A percentile compares a stretch with the other conserved stretches of the same genome.
Evolutionary conservation across 495 filamentous ascomycete species (phyloP).

Genomic region (Emericellopsis terricola): DNA sequence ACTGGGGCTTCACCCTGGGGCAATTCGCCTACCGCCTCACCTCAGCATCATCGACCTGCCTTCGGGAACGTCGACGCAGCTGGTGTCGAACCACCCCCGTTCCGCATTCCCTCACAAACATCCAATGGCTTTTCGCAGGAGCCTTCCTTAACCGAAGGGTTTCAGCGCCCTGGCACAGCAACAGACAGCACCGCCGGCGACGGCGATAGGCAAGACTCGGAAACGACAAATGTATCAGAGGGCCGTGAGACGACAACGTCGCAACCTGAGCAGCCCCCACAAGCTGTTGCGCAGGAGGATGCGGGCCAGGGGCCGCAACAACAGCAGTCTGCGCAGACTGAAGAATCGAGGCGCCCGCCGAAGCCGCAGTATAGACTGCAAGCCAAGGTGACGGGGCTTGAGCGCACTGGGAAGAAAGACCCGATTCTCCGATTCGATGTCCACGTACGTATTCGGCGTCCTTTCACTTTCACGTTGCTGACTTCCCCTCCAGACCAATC

Average conservation of each 20-base stretch:
- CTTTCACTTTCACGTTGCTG: no score
- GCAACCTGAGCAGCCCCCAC: conserved; percentile 26
- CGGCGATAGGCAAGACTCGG: conserved; percentile 6
- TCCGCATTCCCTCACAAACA: conserved; percentile 14
- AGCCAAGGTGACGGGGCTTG: conserved; percentile 82
- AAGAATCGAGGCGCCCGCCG: conserved; percentile 10
- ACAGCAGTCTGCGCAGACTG: conserved; percentile 14
- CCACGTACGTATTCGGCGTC: conserved; percentile 79
- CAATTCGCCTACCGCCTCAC: conserved; percentile 41
- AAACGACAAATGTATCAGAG: conserved; percentile 9
- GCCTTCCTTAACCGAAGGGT: conserved; percentile 15
- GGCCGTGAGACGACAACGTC: conserved; percentile 12
- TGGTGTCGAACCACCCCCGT: conserved; percentile 14
- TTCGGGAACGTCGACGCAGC: conserved; percentile 25
- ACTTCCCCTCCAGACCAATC: conserved; percentile 75
- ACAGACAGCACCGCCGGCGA: conserved; percentile 15
- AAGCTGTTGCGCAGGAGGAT: no score
- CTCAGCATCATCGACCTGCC: conserved; percentile 38
- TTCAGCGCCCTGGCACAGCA: conserved; percentile 18
- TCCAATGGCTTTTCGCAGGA: conserved; percentile 18
- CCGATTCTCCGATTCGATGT: conserved; percentile 92
- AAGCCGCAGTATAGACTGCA: conserved; percentile 69
- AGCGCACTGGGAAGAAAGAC: conserved; percentile 87
- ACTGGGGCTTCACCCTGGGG: conserved; percentile 63
- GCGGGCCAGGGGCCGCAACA: conserved; percentile 24